These are phyloP conservation scores for Zoysia pacifica DNA, from an alignment of 176 grass and related monocot species.

Conservation along the genomic window DNA sequence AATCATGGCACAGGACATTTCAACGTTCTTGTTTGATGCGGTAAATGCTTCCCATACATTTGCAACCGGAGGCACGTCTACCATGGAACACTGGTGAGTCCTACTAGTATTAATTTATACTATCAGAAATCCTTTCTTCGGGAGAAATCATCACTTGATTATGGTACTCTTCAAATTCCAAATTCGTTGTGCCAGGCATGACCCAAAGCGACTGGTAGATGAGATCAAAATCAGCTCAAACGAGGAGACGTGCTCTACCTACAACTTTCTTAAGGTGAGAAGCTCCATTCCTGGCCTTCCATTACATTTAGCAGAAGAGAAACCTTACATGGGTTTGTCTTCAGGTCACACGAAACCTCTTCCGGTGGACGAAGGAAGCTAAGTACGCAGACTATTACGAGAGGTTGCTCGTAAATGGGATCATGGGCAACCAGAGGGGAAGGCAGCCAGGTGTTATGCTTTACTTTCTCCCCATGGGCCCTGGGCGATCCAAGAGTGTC, in stretches of 20 bases:
- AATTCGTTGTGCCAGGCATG: constrained; percentile 49
- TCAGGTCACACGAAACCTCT: constrained; percentile 81
- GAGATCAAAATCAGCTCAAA: constrained; percentile 65
- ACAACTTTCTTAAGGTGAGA: constrained; percentile 89
- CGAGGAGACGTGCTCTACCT: constrained; percentile 80
- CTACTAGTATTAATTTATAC: neutral
- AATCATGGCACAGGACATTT: constrained; percentile 62
- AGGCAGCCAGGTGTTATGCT: constrained; percentile 81
- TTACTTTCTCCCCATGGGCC: constrained; percentile 81
- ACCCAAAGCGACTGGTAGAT: constrained; percentile 72
- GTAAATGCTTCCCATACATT: constrained; percentile 84
- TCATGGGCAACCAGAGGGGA: constrained; percentile 88
- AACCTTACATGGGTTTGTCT: neutral
- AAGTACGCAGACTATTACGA: constrained; percentile 81
- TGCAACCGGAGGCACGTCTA: constrained; percentile 82
- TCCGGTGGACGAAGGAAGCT: constrained; percentile 88
- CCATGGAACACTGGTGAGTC: constrained; percentile 78
- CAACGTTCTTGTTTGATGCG: constrained; percentile 68
- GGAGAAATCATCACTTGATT: neutral
- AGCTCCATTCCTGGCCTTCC: neutral
- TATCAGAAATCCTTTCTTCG: neutral
- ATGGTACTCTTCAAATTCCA: neutral
- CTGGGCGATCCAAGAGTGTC: constrained; percentile 70
- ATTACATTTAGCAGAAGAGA: neutral
- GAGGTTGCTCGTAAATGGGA: constrained; percentile 76